phyloP scores from a whole-genome alignment of 257 asterid genomes.

The Catharanthus roseus region DNA sequence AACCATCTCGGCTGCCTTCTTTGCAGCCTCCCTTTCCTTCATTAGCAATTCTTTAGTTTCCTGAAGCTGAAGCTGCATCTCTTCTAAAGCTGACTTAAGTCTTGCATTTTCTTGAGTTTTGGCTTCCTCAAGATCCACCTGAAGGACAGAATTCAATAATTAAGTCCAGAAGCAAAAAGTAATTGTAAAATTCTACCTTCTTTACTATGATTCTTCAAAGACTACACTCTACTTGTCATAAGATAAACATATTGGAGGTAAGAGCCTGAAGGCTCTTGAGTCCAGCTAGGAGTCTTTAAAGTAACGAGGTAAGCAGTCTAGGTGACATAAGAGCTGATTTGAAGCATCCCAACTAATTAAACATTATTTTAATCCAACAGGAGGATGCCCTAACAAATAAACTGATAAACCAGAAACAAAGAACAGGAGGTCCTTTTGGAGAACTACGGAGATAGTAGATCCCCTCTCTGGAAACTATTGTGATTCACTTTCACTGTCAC shows the following conservation, averaged over 20 bases:
- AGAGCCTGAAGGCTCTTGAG: not conserved
- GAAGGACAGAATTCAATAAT: constrained; percentile 1
- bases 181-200: not conserved
- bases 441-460: not conserved
- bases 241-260: not conserved
- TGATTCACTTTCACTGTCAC: not conserved
- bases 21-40: constrained; percentile 41
- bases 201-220: not conserved
- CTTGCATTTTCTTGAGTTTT: constrained; percentile 52
- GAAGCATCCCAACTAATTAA: not conserved
- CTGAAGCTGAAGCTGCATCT: constrained; percentile 40
- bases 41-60: constrained; percentile 46
- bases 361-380: not conserved
- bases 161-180: not conserved
- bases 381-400: not conserved
- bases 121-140: constrained; percentile 43
- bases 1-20: constrained; percentile 22
- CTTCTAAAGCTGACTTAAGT: constrained; percentile 59
- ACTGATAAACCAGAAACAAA: not conserved
- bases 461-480: not conserved
- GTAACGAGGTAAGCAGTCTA: not conserved
- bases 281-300: not conserved
- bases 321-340: not conserved
- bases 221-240: not conserved
- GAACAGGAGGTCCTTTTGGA: not conserved